Evolutionary conservation across 1,284 basidiomycete species (phyloP), one percentile per base, ranked within the genome.

Genomic region (Heterobasidion annosum): DNA sequence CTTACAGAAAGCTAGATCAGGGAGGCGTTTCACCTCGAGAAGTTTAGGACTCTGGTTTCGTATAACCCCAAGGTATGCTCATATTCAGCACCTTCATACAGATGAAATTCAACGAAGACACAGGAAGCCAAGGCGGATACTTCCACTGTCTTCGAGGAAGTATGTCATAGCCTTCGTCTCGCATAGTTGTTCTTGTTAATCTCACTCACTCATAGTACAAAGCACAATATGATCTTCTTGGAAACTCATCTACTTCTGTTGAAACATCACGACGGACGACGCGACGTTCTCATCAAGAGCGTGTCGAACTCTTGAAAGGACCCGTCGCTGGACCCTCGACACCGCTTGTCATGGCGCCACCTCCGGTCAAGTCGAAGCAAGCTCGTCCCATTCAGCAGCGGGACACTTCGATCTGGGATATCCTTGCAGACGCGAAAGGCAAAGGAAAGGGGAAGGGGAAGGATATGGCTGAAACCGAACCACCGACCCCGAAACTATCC

Each of bases 1-100:
- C 25, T 25, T 25, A 25, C 5, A 25, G 25, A 25, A 25, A 25
- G 25, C 25, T 57, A 91, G 85, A 73, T 94, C 52, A 80, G 91
- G 57, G 91, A 96, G 67, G 75, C 82, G 55, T 95, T 93, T 68
- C 92, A 95, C 63, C 74, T 94, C 68, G 86, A 93, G 60, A 75
- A 85, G 55, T 94, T 88, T 63, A 77, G 82, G 3, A 83, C 79
- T 25, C 75, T 94, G 70, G 70, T 91, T 44, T 75, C 75, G 5
- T 95, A 83, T 67, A 78, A 93, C 66, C 91, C 91, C 1, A 70
- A 75, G 66, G 89, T 89, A 59, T 52, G 78, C 66, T 40, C 32
- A n/a, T 42, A 33, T 53, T 3, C 7, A 5, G 49, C 32, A 48
- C 13, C 12, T 53, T 49, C 12, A 37, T 40, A 18, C 19, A 50